Percentiles rank a stretch among this genome's conserved stretches.
These are phyloP conservation scores for Erysiphe pulchra DNA, from an alignment of 2,329 filamentous ascomycete species.

Conservation along the genomic window DNA sequence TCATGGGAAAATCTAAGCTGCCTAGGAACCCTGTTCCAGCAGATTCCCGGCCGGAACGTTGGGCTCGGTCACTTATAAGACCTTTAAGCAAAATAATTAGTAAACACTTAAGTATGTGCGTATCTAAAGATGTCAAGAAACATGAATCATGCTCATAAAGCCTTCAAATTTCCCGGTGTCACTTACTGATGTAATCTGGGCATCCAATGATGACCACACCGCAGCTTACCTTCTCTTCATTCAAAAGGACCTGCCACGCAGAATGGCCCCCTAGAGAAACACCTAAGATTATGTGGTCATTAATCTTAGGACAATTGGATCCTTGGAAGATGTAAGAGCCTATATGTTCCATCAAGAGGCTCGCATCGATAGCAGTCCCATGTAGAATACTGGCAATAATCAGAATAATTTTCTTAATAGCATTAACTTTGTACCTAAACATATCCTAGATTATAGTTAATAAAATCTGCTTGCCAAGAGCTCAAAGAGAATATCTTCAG, in stretches of 20 bases:
- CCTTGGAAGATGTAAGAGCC: slow-evolving; percentile 45
- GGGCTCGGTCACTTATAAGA: slow-evolving; percentile 59
- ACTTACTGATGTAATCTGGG: slow-evolving; percentile 53
- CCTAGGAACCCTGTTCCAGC: slow-evolving; percentile 43
- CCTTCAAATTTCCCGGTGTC: not conserved
- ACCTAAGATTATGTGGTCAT: slow-evolving; percentile 51
- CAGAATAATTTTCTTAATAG: not conserved
- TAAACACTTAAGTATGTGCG: not conserved
- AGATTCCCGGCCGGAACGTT: slow-evolving; percentile 35
- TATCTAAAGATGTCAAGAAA: not conserved
- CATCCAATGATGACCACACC: slow-evolving; percentile 68
- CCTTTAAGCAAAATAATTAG: slow-evolving; percentile 4
- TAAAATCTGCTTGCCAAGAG: not conserved
- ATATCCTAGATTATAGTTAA: slow-evolving; percentile 39
- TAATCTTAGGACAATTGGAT: slow-evolving; percentile 18
- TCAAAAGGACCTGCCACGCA: slow-evolving; percentile 59
- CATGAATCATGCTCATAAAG: not conserved
- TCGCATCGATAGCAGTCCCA: slow-evolving; percentile 49
- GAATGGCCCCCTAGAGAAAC: slow-evolving; percentile 72
- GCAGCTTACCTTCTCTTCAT: slow-evolving; percentile 53
- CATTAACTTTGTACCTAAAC: slow-evolving; percentile 23
- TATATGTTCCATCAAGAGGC: slow-evolving; percentile 49
- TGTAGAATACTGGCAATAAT: slow-evolving; percentile 28
- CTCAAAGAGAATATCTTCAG: not conserved
- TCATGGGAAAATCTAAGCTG: slow-evolving; percentile 47